Evolutionary conservation across 164 flowering plant genomes (phyloP), one percentile per base, ranked within the genome.

Genomic region (Berberis thunbergii): DNA sequence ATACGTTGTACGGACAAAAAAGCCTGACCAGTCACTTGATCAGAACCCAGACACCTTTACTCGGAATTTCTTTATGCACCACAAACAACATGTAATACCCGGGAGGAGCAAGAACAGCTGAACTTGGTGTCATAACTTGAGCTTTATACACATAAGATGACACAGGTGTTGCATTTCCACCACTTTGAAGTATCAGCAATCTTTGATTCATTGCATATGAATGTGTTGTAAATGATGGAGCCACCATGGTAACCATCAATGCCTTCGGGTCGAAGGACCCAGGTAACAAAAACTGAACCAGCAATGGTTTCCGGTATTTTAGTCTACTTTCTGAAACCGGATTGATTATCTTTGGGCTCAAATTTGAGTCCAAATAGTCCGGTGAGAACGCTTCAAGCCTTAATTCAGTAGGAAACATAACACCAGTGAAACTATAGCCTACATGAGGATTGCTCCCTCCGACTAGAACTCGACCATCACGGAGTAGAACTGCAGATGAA

Each of bases 161-260:
- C 7, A 58, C 40, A 13, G 26, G 43, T 1, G 2, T 6, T 40
- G 65, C 62, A 2, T n/a, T 56, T 2, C 26, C 69, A 0, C 44
- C 26, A 0, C 56, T 65, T 26, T 26, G 26, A 53, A 87, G 49
- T 7, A 77, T 74, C 64, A 84, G 42, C 62, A 82, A 7, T 69
- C 87, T 74, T 63, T 83, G 87, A 48, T 77, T 82, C 88, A 81
- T 80, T 10, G 85, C 60, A 57, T 70, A 70, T 0, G 87, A 80
- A 60, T 86, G 92, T 2, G 89, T 83, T 0, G 82, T 78, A 58
- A 85, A 85, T 4, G 89, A 70, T 0, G 91, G 89, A 1, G 89
- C 84, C 50, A 77, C 76, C 87, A 86, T 74, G 10, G 86, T 85
- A n/a, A 87, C 26, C 26, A 1, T 45, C 26, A 9, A 55, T 79